Evolutionary conservation across 2,329 filamentous ascomycete species (phyloP).

Genomic region (Pyricularia grisea): DNA sequence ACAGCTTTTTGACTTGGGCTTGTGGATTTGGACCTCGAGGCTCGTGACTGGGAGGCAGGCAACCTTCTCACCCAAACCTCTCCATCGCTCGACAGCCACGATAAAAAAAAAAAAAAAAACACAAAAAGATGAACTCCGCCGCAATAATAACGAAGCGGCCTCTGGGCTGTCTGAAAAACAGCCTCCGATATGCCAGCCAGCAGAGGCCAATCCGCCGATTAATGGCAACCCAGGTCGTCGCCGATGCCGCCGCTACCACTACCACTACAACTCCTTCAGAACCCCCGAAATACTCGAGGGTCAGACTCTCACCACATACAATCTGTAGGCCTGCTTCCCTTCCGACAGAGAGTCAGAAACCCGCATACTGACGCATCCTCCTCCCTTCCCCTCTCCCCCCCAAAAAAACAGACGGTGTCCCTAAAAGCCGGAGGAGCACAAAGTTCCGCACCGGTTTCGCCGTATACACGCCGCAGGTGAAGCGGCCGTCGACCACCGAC

Average conservation of each 20-base stretch:
- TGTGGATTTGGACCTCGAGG: not conserved
- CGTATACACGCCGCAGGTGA: constrained; percentile 26
- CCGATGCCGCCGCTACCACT: not conserved
- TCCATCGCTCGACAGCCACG: not conserved
- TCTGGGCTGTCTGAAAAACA: constrained; percentile 59
- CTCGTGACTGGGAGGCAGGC: not conserved
- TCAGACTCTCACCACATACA: constrained; percentile 5
- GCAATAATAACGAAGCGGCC: constrained; percentile 51
- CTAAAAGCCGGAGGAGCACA: constrained; percentile 12
- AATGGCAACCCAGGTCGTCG: constrained; percentile 1
- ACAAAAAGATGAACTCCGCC: constrained; percentile 46
- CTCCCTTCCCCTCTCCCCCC: too few relatives aligned
- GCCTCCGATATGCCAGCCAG: constrained; percentile 48
- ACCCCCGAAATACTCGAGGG: not conserved
- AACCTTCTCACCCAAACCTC: not conserved
- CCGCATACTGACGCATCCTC: not conserved
- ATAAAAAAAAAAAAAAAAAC: too few relatives aligned
- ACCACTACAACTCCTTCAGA: not conserved
- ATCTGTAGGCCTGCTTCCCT: constrained; percentile 12
- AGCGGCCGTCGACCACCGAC: constrained; percentile 23
- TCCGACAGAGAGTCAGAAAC: constrained; percentile 12
- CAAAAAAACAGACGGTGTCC: constrained; percentile 3
- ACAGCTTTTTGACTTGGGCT: not conserved
- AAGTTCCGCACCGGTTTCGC: constrained; percentile 34
- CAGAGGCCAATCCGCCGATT: constrained; percentile 22